These are phyloP conservation scores for Mycena belliarum DNA, from an alignment of 768 basidiomycete species.

Conservation along the genomic window DNA sequence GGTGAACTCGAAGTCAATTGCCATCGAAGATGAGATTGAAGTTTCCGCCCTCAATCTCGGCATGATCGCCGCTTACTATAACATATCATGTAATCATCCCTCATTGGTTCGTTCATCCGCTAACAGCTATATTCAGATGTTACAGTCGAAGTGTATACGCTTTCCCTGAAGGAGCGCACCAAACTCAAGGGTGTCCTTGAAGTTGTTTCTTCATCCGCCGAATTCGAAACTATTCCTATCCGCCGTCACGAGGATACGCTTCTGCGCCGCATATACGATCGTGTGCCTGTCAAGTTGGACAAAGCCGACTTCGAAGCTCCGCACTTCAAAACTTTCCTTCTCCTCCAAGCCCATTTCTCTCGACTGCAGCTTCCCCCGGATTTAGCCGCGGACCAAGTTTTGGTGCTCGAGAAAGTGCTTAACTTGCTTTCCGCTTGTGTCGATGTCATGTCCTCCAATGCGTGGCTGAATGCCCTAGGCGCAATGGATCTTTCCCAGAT, in stretches of 20 bases:
- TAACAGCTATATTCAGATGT: conserved; percentile 56
- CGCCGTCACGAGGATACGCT: conserved; percentile 88
- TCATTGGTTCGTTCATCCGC: background rate
- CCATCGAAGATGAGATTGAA: conserved; percentile 95
- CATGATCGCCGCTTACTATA: conserved; percentile 98
- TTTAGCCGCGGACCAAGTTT: conserved; percentile 85
- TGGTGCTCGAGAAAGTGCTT: conserved; percentile 88
- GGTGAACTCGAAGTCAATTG: conserved; percentile 92
- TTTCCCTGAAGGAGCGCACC: conserved; percentile 93
- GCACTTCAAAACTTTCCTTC: conserved; percentile 97
- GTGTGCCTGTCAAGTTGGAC: conserved; percentile 93
- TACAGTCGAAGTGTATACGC: conserved; percentile 94
- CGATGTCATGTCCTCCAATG: conserved; percentile 97
- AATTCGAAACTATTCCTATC: conserved; percentile 94
- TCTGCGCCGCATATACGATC: conserved; percentile 90
- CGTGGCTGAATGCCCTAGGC: conserved; percentile 89
- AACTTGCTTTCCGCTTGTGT: conserved; percentile 93
- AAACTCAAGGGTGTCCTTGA: conserved; percentile 96
- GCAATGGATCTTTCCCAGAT: conserved; percentile 99
- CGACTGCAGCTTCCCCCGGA: conserved; percentile 91
- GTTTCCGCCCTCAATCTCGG: conserved; percentile 90
- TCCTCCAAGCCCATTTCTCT: conserved; percentile 96
- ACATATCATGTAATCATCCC: conserved; percentile 70
- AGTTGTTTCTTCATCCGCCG: conserved; percentile 94
- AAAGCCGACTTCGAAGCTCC: conserved; percentile 85